A percentile compares a stretch with the other conserved stretches of the same genome.
Evolutionary conservation across 202 grass and related monocot species (phyloP).

Genomic region (Setaria italica): DNA sequence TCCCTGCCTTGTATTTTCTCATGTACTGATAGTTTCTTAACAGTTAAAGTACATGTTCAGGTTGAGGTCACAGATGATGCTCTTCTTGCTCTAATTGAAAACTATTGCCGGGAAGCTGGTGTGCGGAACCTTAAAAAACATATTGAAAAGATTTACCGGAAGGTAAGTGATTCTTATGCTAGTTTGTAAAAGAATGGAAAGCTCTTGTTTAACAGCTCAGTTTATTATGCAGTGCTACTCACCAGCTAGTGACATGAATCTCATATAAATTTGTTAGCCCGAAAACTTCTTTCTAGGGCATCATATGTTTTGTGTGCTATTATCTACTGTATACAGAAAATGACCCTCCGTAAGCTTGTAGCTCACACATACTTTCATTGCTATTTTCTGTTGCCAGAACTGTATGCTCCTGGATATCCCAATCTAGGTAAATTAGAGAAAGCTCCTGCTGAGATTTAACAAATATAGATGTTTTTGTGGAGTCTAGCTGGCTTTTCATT

Average conservation of each 20-base stretch:
- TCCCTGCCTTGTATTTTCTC: constrained; percentile 20
- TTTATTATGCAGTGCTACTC: not conserved
- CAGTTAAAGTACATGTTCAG: constrained; percentile 48
- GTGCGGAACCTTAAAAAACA: constrained; percentile 97
- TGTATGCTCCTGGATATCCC: not conserved
- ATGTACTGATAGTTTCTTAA: constrained; percentile 43
- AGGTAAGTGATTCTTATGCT: constrained; percentile 58
- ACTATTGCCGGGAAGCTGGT: constrained; percentile 96
- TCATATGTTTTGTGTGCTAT: not conserved
- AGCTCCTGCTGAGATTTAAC: not conserved
- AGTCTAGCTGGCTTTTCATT: not conserved
- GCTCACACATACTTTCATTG: not conserved
- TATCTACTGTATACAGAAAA: constrained; percentile 8
- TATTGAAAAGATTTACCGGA: constrained; percentile 98
- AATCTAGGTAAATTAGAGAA: not conserved
- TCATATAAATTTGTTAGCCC: not conserved
- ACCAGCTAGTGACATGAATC: constrained; percentile 1
- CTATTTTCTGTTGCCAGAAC: not conserved
- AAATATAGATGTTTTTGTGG: not conserved
- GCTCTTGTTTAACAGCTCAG: not conserved
- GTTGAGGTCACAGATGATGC: constrained; percentile 94
- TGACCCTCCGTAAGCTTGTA: not conserved
- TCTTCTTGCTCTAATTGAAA: constrained; percentile 89
- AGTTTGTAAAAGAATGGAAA: not conserved
- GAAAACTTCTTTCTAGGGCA: not conserved